Percentiles rank a stretch among this genome's conserved stretches.
These are phyloP conservation scores for Ilex aquifolium DNA, from an alignment of 257 asterid genomes.

Conservation along the genomic window DNA sequence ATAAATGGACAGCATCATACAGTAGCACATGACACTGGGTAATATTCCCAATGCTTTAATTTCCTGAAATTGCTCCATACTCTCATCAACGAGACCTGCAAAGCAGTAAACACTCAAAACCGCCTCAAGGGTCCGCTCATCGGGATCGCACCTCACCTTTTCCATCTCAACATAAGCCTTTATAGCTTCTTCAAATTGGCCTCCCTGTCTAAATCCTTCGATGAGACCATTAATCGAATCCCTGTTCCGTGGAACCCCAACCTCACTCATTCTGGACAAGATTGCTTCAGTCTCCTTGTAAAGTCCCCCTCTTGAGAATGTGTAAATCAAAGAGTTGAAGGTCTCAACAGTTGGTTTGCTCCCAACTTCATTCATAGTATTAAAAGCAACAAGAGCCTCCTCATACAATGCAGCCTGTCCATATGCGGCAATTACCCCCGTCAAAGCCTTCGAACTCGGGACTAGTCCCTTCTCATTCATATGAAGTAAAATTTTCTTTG, in stretches of 20 bases:
- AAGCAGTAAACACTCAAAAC: constrained; percentile 91
- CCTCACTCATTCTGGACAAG: constrained; percentile 62
- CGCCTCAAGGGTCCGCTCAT: constrained; percentile 89
- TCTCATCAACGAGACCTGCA: constrained; percentile 88
- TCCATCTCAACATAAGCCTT: constrained; percentile 94
- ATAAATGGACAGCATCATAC: constrained; percentile 86
- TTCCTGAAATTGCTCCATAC: constrained; percentile 82
- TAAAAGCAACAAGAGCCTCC: constrained; percentile 90
- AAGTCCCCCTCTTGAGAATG: constrained; percentile 85
- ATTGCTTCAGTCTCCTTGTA: constrained; percentile 83
- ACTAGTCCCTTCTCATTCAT: constrained; percentile 72
- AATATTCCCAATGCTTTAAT: constrained; percentile 77
- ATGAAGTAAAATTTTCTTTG: constrained; percentile 62
- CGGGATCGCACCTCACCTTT: constrained; percentile 84
- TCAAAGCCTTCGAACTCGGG: constrained; percentile 77
- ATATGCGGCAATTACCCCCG: constrained; percentile 75
- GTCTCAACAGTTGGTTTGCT: constrained; percentile 72
- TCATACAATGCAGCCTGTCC: constrained; percentile 93
- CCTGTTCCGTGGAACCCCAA: constrained; percentile 52
- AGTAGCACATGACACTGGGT: constrained; percentile 92
- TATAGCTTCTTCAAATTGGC: constrained; percentile 86
- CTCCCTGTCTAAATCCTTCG: constrained; percentile 90
- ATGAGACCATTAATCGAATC: constrained; percentile 73
- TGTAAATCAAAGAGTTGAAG: constrained; percentile 69
- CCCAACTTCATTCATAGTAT: constrained; percentile 90